These are phyloP conservation scores for Xylaria sp. DNA, from an alignment of 2,329 filamentous ascomycete species.

Conservation along the genomic window DNA sequence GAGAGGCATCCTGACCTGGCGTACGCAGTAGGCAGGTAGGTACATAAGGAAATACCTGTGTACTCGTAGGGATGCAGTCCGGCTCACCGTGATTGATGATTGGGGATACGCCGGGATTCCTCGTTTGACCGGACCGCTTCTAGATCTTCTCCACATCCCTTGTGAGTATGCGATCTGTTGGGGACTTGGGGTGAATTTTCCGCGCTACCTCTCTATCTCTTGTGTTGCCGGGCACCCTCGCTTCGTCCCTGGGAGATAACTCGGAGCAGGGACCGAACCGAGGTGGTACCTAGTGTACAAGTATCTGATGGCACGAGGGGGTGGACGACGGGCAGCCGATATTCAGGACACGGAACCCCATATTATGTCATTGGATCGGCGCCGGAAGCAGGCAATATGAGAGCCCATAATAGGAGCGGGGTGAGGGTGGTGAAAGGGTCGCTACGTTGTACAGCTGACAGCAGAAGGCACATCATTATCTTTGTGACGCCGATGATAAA, in stretches of 20 bases:
- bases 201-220: slow-evolving; percentile 5
- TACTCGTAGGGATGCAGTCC: not conserved
- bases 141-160: slow-evolving; percentile 9
- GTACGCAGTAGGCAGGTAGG: no score
- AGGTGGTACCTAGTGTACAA: no score
- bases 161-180: slow-evolving; percentile 6
- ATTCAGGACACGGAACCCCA: not conserved
- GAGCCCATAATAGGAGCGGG: slow-evolving; percentile 6
- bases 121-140: slow-evolving; percentile 15
- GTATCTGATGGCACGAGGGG: not conserved
- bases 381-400: not conserved
- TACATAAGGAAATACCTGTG: not conserved
- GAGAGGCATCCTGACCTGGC: slow-evolving; percentile 3
- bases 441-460: slow-evolving; percentile 17
- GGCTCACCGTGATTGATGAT: slow-evolving; percentile 11
- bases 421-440: slow-evolving; percentile 8
- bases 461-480: slow-evolving; percentile 7
- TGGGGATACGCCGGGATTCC: slow-evolving; percentile 11
- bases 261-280: slow-evolving; percentile 6
- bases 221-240: not conserved
- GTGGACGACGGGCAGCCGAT: slow-evolving; percentile 7
- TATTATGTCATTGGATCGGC: not conserved
- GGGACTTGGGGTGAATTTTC: not conserved
- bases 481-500: slow-evolving; percentile 2
- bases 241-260: slow-evolving; percentile 3